Evolutionary conservation across 75 land plant genomes (phyloP).

Genomic region (Cunninghamia lanceolata): DNA sequence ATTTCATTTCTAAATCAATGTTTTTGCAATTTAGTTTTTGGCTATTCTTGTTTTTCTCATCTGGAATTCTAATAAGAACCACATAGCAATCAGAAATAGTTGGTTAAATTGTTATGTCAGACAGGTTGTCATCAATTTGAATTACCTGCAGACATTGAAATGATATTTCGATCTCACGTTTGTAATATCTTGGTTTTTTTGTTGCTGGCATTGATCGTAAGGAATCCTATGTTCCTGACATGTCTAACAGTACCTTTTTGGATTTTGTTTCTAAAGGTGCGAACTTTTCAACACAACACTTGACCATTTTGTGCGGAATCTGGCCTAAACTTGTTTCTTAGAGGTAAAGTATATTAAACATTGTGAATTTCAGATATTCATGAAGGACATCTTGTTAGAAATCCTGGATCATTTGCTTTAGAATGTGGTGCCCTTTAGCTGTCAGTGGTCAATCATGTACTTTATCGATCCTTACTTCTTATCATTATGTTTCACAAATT

Average conservation of each 20-base stretch:
- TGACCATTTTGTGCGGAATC: slow-evolving; percentile 72
- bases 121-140: background rate
- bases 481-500: background rate
- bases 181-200: background rate
- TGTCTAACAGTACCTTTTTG: background rate
- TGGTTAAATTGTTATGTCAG: background rate
- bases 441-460: background rate
- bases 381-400: background rate
- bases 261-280: slow-evolving; percentile 33
- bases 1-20: background rate
- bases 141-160: background rate
- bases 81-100: background rate
- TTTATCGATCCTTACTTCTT: background rate
- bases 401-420: background rate
- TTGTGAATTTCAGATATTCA: background rate
- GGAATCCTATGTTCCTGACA: background rate
- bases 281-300: slow-evolving; percentile 73
- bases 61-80: background rate
- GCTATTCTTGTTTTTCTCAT: background rate
- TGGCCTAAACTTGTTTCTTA: slow-evolving; percentile 15
- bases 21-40: background rate
- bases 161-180: background rate
- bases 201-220: background rate
- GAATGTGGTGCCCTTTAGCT: background rate
- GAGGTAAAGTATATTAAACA: background rate